Conservation (phyloP, 1,284 basidiomycete genomes). For the Cryptococcus amylolentus region DNA sequence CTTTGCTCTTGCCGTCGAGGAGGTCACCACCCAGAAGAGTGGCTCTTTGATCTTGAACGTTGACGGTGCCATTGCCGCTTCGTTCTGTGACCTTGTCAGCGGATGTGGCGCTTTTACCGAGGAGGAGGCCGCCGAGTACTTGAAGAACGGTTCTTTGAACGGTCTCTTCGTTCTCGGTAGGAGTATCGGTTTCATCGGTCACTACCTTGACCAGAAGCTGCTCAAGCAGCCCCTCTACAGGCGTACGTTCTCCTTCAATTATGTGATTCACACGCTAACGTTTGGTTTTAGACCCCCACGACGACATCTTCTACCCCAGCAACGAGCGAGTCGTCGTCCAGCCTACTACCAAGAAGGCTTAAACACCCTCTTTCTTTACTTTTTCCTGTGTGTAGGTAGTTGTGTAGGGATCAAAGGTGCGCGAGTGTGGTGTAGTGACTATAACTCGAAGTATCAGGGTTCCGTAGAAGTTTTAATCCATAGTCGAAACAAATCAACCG, state of each 20-base stretch:
- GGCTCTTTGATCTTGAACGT: constrained; percentile 92
- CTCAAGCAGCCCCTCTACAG: constrained; percentile 81
- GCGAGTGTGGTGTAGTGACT: too few relatives aligned
- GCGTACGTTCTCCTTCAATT: not conserved
- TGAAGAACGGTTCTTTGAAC: constrained; percentile 73
- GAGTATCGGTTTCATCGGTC: constrained; percentile 80
- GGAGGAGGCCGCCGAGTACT: constrained; percentile 96
- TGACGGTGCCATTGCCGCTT: constrained; percentile 95
- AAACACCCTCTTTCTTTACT: too few relatives aligned
- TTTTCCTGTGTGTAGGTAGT: too few relatives aligned
- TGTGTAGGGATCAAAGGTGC: too few relatives aligned
- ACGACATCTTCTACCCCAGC: not conserved
- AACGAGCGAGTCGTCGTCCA: not conserved
- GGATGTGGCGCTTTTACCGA: constrained; percentile 91
- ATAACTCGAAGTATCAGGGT: too few relatives aligned
- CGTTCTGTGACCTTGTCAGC: constrained; percentile 92
- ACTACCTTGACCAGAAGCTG: constrained; percentile 76
- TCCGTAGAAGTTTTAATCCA: too few relatives aligned
- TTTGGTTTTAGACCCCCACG: not conserved
- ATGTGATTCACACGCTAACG: not conserved
- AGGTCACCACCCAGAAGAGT: constrained; percentile 97
- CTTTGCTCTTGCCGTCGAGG: constrained; percentile 97
- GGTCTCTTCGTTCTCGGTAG: constrained; percentile 96
- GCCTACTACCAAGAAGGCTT: not conserved
- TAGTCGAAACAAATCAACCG: too few relatives aligned